Conservation (phyloP, 2,329 filamentous ascomycete species). For the Exserohilum rostratum region DNA sequence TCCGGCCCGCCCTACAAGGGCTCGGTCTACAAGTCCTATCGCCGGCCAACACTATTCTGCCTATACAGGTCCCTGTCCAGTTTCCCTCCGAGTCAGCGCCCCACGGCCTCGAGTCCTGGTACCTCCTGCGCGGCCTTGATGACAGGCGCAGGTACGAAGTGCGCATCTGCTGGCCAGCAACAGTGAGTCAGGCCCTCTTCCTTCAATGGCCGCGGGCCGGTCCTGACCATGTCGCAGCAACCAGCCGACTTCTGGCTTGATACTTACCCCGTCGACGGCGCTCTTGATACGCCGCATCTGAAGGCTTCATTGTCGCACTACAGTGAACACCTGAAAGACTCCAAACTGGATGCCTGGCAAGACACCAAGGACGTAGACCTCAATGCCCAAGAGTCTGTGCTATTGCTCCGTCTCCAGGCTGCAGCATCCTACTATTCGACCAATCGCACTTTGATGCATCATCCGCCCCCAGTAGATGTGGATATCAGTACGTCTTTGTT, state of each 20-base stretch:
- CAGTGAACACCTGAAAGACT: constrained; percentile 58
- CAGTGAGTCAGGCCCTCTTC: constrained; percentile 62
- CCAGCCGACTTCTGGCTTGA: constrained; percentile 79
- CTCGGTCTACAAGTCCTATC: constrained; percentile 71
- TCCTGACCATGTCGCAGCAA: constrained; percentile 65
- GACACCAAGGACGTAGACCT: constrained; percentile 2
- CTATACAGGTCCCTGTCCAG: constrained; percentile 68
- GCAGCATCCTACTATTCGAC: constrained; percentile 85
- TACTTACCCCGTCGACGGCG: constrained; percentile 65
- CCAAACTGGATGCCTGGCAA: constrained; percentile 5
- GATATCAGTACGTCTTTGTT: constrained; percentile 65
- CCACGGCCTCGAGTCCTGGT: constrained; percentile 74
- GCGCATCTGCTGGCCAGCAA: constrained; percentile 90
- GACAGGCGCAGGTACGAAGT: constrained; percentile 84
- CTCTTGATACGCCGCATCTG: constrained; percentile 68
- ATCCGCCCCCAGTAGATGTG: constrained; percentile 74
- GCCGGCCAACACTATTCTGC: constrained; percentile 58
- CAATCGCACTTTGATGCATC: constrained; percentile 74
- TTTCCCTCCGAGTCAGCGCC: constrained; percentile 66
- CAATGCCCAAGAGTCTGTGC: constrained; percentile 54
- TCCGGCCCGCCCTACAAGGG: constrained; percentile 62
- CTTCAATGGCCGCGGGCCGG: constrained; percentile 3
- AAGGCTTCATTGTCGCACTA: constrained; percentile 69
- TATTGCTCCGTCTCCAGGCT: constrained; percentile 76
- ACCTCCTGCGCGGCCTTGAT: constrained; percentile 73